These are phyloP conservation scores for Sequoia sempervirens DNA, from an alignment of 75 land plant species.

Conservation along the genomic window DNA sequence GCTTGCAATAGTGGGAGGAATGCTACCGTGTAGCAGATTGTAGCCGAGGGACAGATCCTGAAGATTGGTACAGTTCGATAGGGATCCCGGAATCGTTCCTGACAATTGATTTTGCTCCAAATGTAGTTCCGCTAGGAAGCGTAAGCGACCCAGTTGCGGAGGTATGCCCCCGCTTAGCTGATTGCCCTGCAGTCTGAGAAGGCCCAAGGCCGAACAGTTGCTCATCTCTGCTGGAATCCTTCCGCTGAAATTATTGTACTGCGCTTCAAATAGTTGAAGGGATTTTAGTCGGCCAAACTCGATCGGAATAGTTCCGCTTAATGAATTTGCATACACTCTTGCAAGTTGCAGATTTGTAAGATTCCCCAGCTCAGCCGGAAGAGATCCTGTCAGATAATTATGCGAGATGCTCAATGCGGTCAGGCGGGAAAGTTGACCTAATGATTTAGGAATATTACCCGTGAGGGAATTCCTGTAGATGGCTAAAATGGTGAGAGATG, in stretches of 20 bases:
- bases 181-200: constrained; percentile 35
- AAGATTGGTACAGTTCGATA: constrained; percentile 33
- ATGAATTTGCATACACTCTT: constrained; percentile 31
- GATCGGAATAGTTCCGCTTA: constrained; percentile 49
- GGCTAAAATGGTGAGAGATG: constrained; percentile 24
- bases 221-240: constrained; percentile 61
- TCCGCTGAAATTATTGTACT: constrained; percentile 44
- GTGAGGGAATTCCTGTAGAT: constrained; percentile 39
- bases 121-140: constrained; percentile 33
- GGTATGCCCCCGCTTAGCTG: constrained; percentile 50
- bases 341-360: constrained; percentile 29
- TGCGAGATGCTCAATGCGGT: constrained; percentile 34
- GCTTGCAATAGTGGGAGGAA: constrained; percentile 30
- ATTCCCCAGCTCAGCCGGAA: constrained; percentile 39
- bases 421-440: constrained; percentile 36
- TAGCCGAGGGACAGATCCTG: constrained; percentile 40
- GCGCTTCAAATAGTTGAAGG: constrained; percentile 28
- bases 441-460: constrained; percentile 52
- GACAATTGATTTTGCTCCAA: constrained; percentile 32
- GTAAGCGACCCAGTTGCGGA: constrained; percentile 26
- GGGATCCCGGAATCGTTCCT: constrained; percentile 25
- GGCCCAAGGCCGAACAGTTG: constrained; percentile 25
- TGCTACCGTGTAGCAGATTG: constrained; percentile 40
- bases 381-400: constrained; percentile 55
- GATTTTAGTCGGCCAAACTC: constrained; percentile 30